Evolutionary conservation across 2,329 filamentous ascomycete genomes (phyloP), one percentile per base, ranked within the genome.

Genomic region (Beauveria rudraprayagi): DNA sequence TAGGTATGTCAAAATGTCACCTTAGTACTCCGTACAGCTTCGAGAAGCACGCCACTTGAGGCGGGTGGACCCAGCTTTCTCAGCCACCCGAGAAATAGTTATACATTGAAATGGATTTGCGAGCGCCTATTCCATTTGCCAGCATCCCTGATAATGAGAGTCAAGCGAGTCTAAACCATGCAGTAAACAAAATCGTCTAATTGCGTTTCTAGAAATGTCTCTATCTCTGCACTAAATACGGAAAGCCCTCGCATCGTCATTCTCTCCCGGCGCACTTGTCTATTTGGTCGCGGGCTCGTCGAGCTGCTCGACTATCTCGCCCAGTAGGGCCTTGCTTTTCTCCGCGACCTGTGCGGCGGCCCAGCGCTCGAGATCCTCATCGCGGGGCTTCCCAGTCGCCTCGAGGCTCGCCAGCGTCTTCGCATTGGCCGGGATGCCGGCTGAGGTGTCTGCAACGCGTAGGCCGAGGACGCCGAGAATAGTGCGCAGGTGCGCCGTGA

Each of bases 291-390:
- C 19, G 7, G 50, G 28, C 44, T 43, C 59, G 16, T 61, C 28
- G 8, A 61, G 52, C 43, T 55, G 51, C 22, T 52, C 37, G 34
- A 61, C 50, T 24, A 61, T 56, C 52, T 61, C 59, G 14, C 43
- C 22, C 2, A 61, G 30, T n/a, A 61, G 34, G 17, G 52, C 44
- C 52, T 51, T 55, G 44, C 43, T 55, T 3, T 43, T 56, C 44
- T 61, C 59, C 9, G 46, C 44, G 16, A 61, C 44, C 9, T 30
- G 30, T 22, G 51, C 58, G 11, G 22, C 58, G 10, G 30, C 30
- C 58, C 58, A 61, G 17, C 58, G 58, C 51, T 61, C 40, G 5
- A 55, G 51, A 34, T 61, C 58, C 58, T 55, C 58, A 5, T 43
- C 37, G 28, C 58, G 58, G 19, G 58, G 58, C 19, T 22, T 22